phyloP scores from a whole-genome alignment of 495 filamentous ascomycete species.

The Penicillium nucicola region DNA sequence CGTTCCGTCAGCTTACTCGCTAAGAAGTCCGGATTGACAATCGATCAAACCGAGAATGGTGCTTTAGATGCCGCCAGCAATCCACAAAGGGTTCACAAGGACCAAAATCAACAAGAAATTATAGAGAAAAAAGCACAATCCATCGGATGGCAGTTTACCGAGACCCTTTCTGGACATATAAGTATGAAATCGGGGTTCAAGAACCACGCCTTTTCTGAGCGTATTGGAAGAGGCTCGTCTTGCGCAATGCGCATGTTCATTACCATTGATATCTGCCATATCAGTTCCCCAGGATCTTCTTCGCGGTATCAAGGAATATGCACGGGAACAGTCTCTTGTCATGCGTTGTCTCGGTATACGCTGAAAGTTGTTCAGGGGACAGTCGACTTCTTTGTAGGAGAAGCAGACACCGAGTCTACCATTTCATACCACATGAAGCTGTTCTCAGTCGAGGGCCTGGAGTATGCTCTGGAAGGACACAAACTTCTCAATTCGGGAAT shows the following conservation, averaged over 20 bases:
- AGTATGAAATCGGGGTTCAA: not conserved
- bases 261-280: not conserved
- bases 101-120: not conserved
- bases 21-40: constrained; percentile 33
- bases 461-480: constrained; percentile 57
- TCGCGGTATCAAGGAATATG: constrained; percentile 10
- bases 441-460: constrained; percentile 45
- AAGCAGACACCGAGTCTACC: constrained; percentile 53
- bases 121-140: not conserved
- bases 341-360: constrained; percentile 51
- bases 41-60: constrained; percentile 52
- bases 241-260: not conserved
- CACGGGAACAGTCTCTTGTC: constrained; percentile 62
- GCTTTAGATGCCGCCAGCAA: not conserved
- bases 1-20: constrained; percentile 53
- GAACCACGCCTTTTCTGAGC: not conserved
- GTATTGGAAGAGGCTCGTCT: not conserved
- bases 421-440: constrained; percentile 62
- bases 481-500: constrained; percentile 61
- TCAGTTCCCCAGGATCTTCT: not conserved
- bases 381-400: constrained; percentile 51
- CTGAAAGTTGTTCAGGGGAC: constrained; percentile 34
- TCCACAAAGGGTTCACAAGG: not conserved
- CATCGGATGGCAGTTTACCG: constrained; percentile 1
- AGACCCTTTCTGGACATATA: not conserved